Percentiles rank a stretch among this genome's conserved stretches.
Evolutionary conservation across 345 rosid genomes (phyloP).

Genomic region (Erysimum cheiranthoides): DNA sequence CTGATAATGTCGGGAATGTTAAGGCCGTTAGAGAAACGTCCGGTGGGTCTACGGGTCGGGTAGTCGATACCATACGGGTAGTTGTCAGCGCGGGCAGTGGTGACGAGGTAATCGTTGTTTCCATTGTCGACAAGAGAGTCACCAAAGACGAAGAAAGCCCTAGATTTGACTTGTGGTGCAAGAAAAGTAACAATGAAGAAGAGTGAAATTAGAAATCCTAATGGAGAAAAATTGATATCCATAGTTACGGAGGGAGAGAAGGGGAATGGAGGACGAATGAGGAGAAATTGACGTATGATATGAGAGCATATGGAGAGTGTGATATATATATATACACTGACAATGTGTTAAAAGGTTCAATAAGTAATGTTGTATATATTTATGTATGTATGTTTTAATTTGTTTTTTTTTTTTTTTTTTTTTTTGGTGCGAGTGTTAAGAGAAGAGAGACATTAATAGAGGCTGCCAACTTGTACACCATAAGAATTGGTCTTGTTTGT

Average conservation of each 20-base stretch:
- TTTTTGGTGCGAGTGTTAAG: slow-evolving; percentile 13
- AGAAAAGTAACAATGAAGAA: slow-evolving; percentile 34
- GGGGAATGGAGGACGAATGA: slow-evolving; percentile 16
- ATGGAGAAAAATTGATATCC: slow-evolving; percentile 15
- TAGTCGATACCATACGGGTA: slow-evolving; percentile 84
- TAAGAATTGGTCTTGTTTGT: slow-evolving; percentile 32
- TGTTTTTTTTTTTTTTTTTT: not conserved
- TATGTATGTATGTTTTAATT: slow-evolving; percentile 7
- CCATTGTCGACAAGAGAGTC: slow-evolving; percentile 92
- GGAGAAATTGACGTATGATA: slow-evolving; percentile 26
- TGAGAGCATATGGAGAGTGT: slow-evolving; percentile 33
- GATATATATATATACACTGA: slow-evolving; percentile 36
- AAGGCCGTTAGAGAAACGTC: slow-evolving; percentile 90
- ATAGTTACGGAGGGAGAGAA: slow-evolving; percentile 14
- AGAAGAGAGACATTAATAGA: slow-evolving; percentile 35
- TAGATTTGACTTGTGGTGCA: slow-evolving; percentile 51
- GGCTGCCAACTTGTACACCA: slow-evolving; percentile 31
- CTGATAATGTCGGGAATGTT: slow-evolving; percentile 87
- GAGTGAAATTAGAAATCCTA: slow-evolving; percentile 36
- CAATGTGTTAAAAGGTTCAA: slow-evolving; percentile 4
- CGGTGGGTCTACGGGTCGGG: slow-evolving; percentile 71
- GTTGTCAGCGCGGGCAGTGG: slow-evolving; percentile 81
- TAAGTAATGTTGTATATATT: not conserved
- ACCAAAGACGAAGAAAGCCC: slow-evolving; percentile 76
- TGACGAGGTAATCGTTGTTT: slow-evolving; percentile 79